Evolutionary conservation across 768 basidiomycete genomes (phyloP).

Genomic region (Tremella fuciformis): DNA sequence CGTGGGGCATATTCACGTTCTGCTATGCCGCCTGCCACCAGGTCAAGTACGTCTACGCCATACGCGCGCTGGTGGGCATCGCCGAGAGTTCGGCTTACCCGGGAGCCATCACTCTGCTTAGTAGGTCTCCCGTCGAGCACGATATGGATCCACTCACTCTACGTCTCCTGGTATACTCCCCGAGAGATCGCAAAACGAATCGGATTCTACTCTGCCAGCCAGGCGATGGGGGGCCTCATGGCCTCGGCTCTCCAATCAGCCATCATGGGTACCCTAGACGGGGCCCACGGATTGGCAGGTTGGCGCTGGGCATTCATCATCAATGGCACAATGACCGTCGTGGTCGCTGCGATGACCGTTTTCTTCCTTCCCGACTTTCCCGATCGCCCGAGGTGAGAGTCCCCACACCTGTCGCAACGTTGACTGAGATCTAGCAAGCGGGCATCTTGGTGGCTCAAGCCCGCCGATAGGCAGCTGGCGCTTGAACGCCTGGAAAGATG

Average conservation of each 20-base stretch:
- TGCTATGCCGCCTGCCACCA: too few species aligned
- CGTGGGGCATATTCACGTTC: not conserved
- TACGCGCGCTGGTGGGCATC: conserved; percentile 27
- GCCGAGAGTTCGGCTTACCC: conserved; percentile 41
- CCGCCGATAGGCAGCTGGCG: conserved; percentile 27
- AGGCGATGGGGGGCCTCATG: conserved; percentile 47
- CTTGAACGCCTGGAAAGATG: not conserved
- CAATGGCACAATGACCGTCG: conserved; percentile 21
- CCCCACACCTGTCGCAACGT: too few species aligned
- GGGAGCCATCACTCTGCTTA: conserved; percentile 39
- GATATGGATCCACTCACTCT: conserved; percentile 40
- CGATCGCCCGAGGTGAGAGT: conserved; percentile 14
- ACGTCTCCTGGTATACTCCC: conserved; percentile 12
- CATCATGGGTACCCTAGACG: conserved; percentile 38
- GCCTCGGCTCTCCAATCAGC: conserved; percentile 26
- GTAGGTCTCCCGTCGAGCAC: conserved; percentile 37
- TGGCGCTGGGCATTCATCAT: conserved; percentile 49
- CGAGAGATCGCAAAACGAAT: not conserved
- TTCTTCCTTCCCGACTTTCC: conserved; percentile 70
- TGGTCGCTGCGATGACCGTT: conserved; percentile 28
- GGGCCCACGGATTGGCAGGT: conserved; percentile 40
- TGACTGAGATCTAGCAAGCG: conserved; percentile 25
- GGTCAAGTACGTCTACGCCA: conserved; percentile 14
- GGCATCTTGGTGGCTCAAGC: conserved; percentile 66
- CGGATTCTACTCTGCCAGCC: not conserved